A percentile compares a stretch with the other conserved stretches of the same genome.
Evolutionary conservation across 768 basidiomycete genomes (phyloP).

Genomic region (Chalciporus piperatus): DNA sequence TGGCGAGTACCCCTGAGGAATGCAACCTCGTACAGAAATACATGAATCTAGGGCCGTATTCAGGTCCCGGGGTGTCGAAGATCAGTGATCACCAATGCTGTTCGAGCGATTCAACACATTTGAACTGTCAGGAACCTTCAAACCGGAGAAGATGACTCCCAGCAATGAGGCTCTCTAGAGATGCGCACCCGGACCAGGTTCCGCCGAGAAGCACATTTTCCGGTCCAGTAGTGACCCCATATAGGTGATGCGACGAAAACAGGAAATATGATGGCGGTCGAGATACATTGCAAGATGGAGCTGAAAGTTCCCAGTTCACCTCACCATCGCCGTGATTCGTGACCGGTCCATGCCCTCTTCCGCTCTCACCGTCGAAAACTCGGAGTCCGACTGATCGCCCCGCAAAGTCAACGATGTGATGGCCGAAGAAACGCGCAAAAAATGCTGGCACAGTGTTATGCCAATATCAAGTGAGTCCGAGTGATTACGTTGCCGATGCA

Average conservation of each 20-base stretch:
- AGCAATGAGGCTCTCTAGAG: not conserved
- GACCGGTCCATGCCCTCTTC: conserved; percentile 3
- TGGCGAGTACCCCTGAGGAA: conserved; percentile 16
- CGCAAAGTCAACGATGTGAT: conserved; percentile 1
- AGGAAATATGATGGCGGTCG: not conserved
- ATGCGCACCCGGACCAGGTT: conserved; percentile 9
- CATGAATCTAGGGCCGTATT: conserved; percentile 27
- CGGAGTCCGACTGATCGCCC: conserved; percentile 7
- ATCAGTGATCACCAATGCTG: conserved; percentile 10
- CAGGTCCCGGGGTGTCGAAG: conserved; percentile 17
- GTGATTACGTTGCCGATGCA: conserved; percentile 12
- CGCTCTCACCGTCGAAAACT: conserved; percentile 12
- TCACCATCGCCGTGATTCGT: conserved; percentile 6
- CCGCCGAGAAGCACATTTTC: conserved; percentile 18
- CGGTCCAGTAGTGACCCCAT: conserved; percentile 6
- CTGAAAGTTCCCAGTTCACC: not conserved
- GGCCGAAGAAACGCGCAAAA: not conserved
- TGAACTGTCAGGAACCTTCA: not conserved
- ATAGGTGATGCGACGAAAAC: conserved; percentile 16
- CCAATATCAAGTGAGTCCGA: not conserved
- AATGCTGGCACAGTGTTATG: not conserved
- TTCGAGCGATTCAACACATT: not conserved
- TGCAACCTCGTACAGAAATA: conserved; percentile 8
- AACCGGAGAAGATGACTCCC: not conserved
- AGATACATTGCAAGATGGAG: conserved; percentile 12